These are phyloP conservation scores for Tilletia horrida DNA, from an alignment of 1,284 basidiomycete species.

Conservation along the genomic window DNA sequence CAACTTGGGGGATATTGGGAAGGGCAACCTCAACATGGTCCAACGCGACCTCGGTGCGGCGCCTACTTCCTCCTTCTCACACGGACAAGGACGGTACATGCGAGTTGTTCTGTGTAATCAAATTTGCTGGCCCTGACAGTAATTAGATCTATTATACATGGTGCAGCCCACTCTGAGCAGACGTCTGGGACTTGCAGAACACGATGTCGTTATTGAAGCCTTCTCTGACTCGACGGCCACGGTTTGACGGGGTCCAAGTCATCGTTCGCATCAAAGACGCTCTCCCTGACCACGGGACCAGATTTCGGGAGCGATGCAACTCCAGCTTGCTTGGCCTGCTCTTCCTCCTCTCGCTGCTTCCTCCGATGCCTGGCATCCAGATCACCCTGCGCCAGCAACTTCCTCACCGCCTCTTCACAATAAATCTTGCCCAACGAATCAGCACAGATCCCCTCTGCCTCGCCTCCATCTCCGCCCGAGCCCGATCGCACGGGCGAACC, in stretches of 20 bases:
- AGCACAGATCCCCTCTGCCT: constrained; percentile 35
- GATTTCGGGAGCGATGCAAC: background rate
- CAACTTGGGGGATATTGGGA: too few relatives aligned
- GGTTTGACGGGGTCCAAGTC: background rate
- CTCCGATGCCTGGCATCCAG: constrained; percentile 19
- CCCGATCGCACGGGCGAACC: constrained; percentile 28
- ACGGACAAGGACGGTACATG: too few relatives aligned
- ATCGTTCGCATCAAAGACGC: background rate
- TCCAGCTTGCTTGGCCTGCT: background rate
- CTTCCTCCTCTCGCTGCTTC: background rate
- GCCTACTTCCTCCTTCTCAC: too few relatives aligned
- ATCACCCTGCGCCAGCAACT: constrained; percentile 35
- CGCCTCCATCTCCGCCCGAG: constrained; percentile 36
- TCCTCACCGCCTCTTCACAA: constrained; percentile 39
- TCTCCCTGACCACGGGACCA: background rate
- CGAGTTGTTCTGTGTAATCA: too few relatives aligned
- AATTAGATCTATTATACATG: too few relatives aligned
- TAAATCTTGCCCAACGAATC: constrained; percentile 35
- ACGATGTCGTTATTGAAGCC: too few relatives aligned
- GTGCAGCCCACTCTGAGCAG: too few relatives aligned
- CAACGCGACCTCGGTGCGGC: too few relatives aligned
- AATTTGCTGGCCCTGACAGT: too few relatives aligned
- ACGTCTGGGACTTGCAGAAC: too few relatives aligned
- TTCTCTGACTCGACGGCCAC: background rate
- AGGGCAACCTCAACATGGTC: too few relatives aligned